These are phyloP conservation scores for Cercospora sp. DNA, from an alignment of 2,329 filamentous ascomycete species.

Conservation along the genomic window DNA sequence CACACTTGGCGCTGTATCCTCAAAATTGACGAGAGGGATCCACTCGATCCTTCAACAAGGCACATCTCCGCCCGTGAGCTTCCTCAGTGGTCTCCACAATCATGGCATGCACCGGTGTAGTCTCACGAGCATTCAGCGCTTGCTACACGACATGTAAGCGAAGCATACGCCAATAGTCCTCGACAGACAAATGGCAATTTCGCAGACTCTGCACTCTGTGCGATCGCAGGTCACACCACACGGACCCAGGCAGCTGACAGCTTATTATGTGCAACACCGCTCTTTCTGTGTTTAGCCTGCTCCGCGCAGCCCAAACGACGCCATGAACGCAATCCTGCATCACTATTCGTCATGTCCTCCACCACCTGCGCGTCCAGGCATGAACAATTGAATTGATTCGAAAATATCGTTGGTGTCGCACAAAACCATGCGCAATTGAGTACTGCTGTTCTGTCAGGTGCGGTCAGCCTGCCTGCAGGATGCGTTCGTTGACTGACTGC, in stretches of 20 bases:
- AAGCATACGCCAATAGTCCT: neutral
- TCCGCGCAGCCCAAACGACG: neutral
- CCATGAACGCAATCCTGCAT: neutral
- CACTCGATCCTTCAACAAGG: constrained; percentile 16
- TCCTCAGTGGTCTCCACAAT: neutral
- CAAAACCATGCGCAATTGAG: neutral
- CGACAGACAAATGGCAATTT: neutral
- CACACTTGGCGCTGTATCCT: neutral
- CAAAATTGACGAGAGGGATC: neutral
- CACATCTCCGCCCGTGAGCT: constrained; percentile 10
- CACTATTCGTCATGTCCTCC: neutral
- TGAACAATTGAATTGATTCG: neutral
- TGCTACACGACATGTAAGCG: constrained; percentile 14
- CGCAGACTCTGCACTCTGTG: neutral
- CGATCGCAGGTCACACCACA: neutral
- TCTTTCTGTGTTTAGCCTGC: neutral
- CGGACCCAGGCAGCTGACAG: constrained; percentile 17
- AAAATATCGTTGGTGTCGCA: constrained; percentile 5
- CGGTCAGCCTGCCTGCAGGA: neutral
- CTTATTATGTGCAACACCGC: constrained; percentile 8
- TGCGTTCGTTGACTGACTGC: neutral
- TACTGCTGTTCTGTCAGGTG: neutral
- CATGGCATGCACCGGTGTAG: neutral
- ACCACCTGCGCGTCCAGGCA: neutral
- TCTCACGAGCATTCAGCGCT: neutral